phyloP scores from a whole-genome alignment of 2,329 filamentous ascomycete genomes.

The Fusarium subtropicale region DNA sequence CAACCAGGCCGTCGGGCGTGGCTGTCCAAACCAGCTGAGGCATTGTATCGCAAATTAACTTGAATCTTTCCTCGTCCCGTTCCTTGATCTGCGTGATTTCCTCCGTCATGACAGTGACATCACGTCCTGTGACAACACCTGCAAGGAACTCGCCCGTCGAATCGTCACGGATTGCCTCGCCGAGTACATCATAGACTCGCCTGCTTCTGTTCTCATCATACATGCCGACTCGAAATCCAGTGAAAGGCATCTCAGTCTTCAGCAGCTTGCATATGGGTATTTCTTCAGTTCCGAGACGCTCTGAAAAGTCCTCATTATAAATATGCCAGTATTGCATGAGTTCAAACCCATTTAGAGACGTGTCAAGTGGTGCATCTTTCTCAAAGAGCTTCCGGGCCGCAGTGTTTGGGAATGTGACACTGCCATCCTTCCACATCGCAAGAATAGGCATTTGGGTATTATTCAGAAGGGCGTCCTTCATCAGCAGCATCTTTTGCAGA shows the following conservation, averaged over 20 bases:
- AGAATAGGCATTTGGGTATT: slow-evolving; percentile 80
- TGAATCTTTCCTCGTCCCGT: slow-evolving; percentile 79
- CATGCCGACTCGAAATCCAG: slow-evolving; percentile 71
- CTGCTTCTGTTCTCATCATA: slow-evolving; percentile 64
- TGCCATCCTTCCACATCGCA: slow-evolving; percentile 84
- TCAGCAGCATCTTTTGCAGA: slow-evolving; percentile 76
- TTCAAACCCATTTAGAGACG: slow-evolving; percentile 62
- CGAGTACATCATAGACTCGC: slow-evolving; percentile 72
- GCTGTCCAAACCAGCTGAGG: slow-evolving; percentile 81
- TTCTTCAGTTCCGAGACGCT: slow-evolving; percentile 66
- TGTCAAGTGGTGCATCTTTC: slow-evolving; percentile 55
- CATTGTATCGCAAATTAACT: slow-evolving; percentile 79
- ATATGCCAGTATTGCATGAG: slow-evolving; percentile 70
- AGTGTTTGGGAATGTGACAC: slow-evolving; percentile 78
- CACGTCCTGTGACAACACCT: slow-evolving; percentile 76
- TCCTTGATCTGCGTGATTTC: slow-evolving; percentile 77
- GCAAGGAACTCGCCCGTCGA: slow-evolving; percentile 78
- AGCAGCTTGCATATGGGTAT: slow-evolving; percentile 75
- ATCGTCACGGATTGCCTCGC: slow-evolving; percentile 75
- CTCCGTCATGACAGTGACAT: slow-evolving; percentile 76
- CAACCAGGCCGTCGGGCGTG: slow-evolving; percentile 71
- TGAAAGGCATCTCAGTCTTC: slow-evolving; percentile 69
- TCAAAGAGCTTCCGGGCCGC: slow-evolving; percentile 68
- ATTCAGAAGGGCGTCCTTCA: slow-evolving; percentile 83
- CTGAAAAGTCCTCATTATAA: slow-evolving; percentile 75